Percentiles rank a stretch among this genome's conserved stretches.
phyloP scores from a whole-genome alignment of 2,329 filamentous ascomycete species.

The Exophiala calicioides region DNA sequence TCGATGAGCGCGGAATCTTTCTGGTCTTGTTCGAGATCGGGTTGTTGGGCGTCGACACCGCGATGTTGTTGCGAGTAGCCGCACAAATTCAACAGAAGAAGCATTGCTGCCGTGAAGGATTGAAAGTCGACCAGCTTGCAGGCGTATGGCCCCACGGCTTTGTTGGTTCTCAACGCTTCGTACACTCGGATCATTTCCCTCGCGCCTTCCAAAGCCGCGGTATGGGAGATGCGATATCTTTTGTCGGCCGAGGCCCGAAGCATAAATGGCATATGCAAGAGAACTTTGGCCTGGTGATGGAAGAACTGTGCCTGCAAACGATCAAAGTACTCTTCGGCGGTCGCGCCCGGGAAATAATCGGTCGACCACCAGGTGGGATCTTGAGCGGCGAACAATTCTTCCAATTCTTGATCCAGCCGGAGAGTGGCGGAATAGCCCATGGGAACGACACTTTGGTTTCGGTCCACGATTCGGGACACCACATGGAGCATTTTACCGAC shows the following conservation, averaged over 20 bases:
- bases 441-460: slow-evolving; percentile 41
- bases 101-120: slow-evolving; percentile 48
- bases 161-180: slow-evolving; percentile 36
- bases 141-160: slow-evolving; percentile 36
- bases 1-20: slow-evolving; percentile 42
- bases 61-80: slow-evolving; percentile 36
- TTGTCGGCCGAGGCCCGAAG: slow-evolving; percentile 41
- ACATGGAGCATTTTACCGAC: slow-evolving; percentile 38
- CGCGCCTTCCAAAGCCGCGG: slow-evolving; percentile 44
- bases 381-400: slow-evolving; percentile 35
- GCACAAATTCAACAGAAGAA: slow-evolving; percentile 47
- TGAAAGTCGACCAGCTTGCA: slow-evolving; percentile 54
- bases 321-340: slow-evolving; percentile 35
- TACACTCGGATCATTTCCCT: slow-evolving; percentile 45
- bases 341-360: slow-evolving; percentile 27
- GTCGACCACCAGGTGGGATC: slow-evolving; percentile 37
- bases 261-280: slow-evolving; percentile 52
- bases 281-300: slow-evolving; percentile 41
- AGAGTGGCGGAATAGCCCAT: slow-evolving; percentile 43
- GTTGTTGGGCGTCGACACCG: slow-evolving; percentile 20
- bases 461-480: slow-evolving; percentile 43
- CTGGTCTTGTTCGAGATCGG: slow-evolving; percentile 36
- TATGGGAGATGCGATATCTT: slow-evolving; percentile 42
- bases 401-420: slow-evolving; percentile 45
- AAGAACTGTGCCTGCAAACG: slow-evolving; percentile 43